Conservation (phyloP, 2,329 filamentous ascomycete genomes). For the Diplodia seriata region DNA sequence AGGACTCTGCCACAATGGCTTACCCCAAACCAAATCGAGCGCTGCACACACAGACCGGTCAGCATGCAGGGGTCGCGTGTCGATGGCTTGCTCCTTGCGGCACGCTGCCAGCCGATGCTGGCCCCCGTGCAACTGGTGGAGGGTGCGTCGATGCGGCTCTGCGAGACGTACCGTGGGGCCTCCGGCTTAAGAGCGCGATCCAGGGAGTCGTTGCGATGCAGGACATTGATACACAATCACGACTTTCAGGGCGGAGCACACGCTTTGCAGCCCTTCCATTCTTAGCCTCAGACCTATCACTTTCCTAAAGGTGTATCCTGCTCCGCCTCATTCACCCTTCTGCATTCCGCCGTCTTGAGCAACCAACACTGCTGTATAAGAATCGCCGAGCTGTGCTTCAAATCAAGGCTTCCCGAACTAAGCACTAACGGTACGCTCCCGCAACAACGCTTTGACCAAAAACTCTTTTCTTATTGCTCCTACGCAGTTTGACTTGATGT, state of each 20-base stretch:
- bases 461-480: conserved; percentile 25
- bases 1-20: conserved; percentile 30
- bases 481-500: conserved; percentile 17
- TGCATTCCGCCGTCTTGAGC: conserved; percentile 14
- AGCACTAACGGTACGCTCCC: conserved; percentile 21
- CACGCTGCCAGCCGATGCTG: conserved; percentile 24
- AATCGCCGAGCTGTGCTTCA: conserved; percentile 14
- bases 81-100: conserved; percentile 26
- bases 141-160: conserved; percentile 30
- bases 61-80: conserved; percentile 33
- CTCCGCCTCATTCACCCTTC: conserved; percentile 28
- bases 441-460: neutral
- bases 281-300: conserved; percentile 26
- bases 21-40: conserved; percentile 14
- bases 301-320: conserved; percentile 22
- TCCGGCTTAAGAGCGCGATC: conserved; percentile 29
- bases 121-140: conserved; percentile 26
- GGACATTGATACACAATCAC: conserved; percentile 30
- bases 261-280: conserved; percentile 14
- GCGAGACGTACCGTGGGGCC: conserved; percentile 19
- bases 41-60: conserved; percentile 31
- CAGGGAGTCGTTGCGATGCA: conserved; percentile 22
- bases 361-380: conserved; percentile 20
- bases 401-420: neutral
- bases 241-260: conserved; percentile 31